These are phyloP conservation scores for Calocybe gambosa DNA, from an alignment of 1,284 basidiomycete species.

Conservation along the genomic window DNA sequence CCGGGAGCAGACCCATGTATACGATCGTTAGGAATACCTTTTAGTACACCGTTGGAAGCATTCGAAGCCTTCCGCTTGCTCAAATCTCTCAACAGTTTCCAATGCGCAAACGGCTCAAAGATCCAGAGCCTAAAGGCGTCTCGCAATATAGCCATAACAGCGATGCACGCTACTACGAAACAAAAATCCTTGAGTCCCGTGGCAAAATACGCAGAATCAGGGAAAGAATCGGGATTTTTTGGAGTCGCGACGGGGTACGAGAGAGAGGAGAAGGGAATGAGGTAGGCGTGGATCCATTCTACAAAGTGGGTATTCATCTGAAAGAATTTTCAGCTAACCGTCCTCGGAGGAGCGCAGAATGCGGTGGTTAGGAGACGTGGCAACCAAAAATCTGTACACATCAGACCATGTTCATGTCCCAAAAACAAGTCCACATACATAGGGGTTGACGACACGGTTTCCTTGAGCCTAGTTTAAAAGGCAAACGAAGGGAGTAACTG, in stretches of 20 bases:
- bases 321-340: constrained; percentile 10
- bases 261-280: constrained; percentile 67
- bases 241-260: constrained; percentile 65
- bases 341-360: constrained; percentile 4
- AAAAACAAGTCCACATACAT: not conserved
- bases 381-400: constrained; percentile 12
- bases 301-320: constrained; percentile 17
- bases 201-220: constrained; percentile 56
- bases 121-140: constrained; percentile 68
- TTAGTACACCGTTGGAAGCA: constrained; percentile 27
- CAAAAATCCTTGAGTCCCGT: constrained; percentile 69
- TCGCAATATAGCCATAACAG: constrained; percentile 73
- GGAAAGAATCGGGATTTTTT: constrained; percentile 60
- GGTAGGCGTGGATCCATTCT: constrained; percentile 39
- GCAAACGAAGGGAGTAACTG: not conserved
- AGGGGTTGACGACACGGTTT: not conserved
- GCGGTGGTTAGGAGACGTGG: constrained; percentile 11
- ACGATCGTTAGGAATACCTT: constrained; percentile 26
- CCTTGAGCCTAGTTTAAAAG: not conserved
- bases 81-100: constrained; percentile 59
- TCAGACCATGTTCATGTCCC: constrained; percentile 10
- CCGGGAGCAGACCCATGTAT: constrained; percentile 24
- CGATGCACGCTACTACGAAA: constrained; percentile 67
- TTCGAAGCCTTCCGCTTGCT: constrained; percentile 22
- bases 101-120: constrained; percentile 73